phyloP scores from a whole-genome alignment of 768 basidiomycete genomes.

The Rubroboletus satanas region DNA sequence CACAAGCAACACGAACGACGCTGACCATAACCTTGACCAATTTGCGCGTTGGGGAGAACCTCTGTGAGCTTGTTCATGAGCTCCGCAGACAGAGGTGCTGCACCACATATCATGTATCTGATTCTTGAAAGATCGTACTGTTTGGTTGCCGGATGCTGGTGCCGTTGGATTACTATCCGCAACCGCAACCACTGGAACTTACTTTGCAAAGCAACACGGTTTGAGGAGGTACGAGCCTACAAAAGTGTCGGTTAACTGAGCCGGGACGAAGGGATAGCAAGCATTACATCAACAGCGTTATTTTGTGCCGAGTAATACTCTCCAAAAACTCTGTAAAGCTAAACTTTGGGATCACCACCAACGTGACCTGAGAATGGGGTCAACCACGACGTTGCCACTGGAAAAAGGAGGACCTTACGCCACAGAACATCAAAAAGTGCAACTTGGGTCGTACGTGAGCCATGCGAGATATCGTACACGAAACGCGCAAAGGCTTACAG shows the following conservation, averaged over 20 bases:
- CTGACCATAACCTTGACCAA: slow-evolving; percentile 64
- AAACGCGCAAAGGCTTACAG: slow-evolving; percentile 34
- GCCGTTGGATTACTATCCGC: neutral
- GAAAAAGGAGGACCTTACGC: slow-evolving; percentile 34
- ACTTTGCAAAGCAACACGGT: slow-evolving; percentile 67
- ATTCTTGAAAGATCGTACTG: slow-evolving; percentile 50
- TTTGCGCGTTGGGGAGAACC: slow-evolving; percentile 53
- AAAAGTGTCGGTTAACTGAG: neutral
- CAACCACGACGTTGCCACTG: neutral
- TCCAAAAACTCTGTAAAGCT: slow-evolving; percentile 58
- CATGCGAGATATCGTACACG: neutral
- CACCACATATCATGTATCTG: slow-evolving; percentile 53
- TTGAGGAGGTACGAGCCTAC: slow-evolving; percentile 62
- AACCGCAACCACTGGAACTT: neutral
- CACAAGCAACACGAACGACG: neutral
- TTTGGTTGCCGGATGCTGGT: slow-evolving; percentile 49
- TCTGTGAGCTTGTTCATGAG: slow-evolving; percentile 43
- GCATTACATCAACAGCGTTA: slow-evolving; percentile 53
- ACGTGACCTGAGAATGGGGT: slow-evolving; percentile 39
- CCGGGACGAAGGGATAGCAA: neutral
- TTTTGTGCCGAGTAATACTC: slow-evolving; percentile 55
- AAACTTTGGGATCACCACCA: slow-evolving; percentile 63
- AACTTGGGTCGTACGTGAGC: slow-evolving; percentile 33
- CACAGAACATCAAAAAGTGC: slow-evolving; percentile 51
- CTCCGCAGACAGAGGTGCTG: slow-evolving; percentile 60